Evolutionary conservation across 805 yeast species (phyloP).

Genomic region (Teunomyces panamensis): DNA sequence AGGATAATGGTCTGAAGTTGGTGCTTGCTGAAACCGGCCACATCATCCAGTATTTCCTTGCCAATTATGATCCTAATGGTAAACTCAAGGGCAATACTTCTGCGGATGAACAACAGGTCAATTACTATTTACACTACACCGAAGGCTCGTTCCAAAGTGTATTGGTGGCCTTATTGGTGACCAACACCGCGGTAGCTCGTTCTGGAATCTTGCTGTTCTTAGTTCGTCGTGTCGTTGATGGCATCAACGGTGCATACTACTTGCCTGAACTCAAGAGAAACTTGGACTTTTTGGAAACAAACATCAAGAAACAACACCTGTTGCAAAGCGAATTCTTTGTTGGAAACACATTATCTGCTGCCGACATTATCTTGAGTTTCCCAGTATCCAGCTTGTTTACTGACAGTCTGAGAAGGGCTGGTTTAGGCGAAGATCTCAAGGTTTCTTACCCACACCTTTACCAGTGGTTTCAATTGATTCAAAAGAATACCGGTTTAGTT

Average conservation of each 20-base stretch:
- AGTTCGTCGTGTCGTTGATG: slow-evolving; percentile 14
- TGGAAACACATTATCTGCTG: slow-evolving; percentile 35
- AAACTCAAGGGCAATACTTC: slow-evolving; percentile 28
- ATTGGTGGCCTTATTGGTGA: slow-evolving; percentile 22
- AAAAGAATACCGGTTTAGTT: slow-evolving; percentile 11
- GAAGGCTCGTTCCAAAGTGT: slow-evolving; percentile 24
- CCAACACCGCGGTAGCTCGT: slow-evolving; percentile 18
- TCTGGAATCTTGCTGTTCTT: slow-evolving; percentile 25
- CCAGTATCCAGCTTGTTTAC: slow-evolving; percentile 24
- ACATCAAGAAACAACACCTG: slow-evolving; percentile 22
- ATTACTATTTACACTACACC: slow-evolving; percentile 23
- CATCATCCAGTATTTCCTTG: slow-evolving; percentile 51
- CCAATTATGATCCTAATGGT: slow-evolving; percentile 42
- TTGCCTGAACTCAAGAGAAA: slow-evolving; percentile 20
- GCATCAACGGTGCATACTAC: slow-evolving; percentile 26
- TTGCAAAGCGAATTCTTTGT: slow-evolving; percentile 23
- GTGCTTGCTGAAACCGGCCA: slow-evolving; percentile 55
- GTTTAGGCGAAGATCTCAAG: slow-evolving; percentile 4
- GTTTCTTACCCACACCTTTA: slow-evolving; percentile 19
- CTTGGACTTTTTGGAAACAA: slow-evolving; percentile 27
- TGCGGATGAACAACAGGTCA: slow-evolving; percentile 35
- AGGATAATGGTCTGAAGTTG: slow-evolving; percentile 13
- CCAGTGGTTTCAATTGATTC: slow-evolving; percentile 19
- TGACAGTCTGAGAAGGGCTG: background rate
- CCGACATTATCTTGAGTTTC: slow-evolving; percentile 37